Evolutionary conservation across 768 basidiomycete species (phyloP).

Genomic region (Filobasidium wieringae): DNA sequence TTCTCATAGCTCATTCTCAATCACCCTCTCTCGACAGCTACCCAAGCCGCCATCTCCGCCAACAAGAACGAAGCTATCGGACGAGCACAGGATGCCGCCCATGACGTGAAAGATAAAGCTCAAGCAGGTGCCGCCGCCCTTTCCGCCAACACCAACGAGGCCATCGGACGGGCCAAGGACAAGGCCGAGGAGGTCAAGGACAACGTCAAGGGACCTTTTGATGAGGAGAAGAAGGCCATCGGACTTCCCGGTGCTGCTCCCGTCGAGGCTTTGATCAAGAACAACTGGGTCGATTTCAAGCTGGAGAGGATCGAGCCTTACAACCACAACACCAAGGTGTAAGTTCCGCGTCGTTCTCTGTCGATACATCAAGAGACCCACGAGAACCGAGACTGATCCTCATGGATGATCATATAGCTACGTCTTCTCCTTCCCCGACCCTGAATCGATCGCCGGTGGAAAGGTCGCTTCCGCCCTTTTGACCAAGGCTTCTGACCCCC

Average conservation of each 20-base stretch:
- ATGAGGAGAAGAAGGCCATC: constrained; percentile 14
- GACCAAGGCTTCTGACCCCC: constrained; percentile 60
- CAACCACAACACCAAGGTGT: constrained; percentile 89
- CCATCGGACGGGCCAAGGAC: constrained; percentile 7
- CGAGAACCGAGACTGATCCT: no score
- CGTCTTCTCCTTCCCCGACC: constrained; percentile 20
- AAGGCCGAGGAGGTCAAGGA: constrained; percentile 46
- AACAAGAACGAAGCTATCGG: constrained; percentile 14
- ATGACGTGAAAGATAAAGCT: constrained; percentile 6
- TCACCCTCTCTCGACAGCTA: constrained; percentile 23
- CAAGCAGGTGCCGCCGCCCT: constrained; percentile 8
- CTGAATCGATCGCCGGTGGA: constrained; percentile 26
- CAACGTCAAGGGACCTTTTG: constrained; percentile 45
- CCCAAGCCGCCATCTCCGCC: constrained; percentile 12
- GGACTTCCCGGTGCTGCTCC: constrained; percentile 9
- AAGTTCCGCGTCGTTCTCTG: constrained; percentile 23
- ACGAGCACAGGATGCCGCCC: constrained; percentile 3
- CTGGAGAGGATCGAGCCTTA: constrained; percentile 66
- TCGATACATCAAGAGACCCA: not conserved
- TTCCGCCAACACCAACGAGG: constrained; percentile 10
- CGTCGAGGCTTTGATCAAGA: constrained; percentile 26
- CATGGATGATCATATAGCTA: not conserved
- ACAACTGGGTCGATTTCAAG: constrained; percentile 51
- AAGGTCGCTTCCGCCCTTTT: constrained; percentile 44
- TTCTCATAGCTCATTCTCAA: not conserved